These are phyloP conservation scores for Hevea brasiliensis DNA, from an alignment of 345 rosid genomes.

Conservation along the genomic window DNA sequence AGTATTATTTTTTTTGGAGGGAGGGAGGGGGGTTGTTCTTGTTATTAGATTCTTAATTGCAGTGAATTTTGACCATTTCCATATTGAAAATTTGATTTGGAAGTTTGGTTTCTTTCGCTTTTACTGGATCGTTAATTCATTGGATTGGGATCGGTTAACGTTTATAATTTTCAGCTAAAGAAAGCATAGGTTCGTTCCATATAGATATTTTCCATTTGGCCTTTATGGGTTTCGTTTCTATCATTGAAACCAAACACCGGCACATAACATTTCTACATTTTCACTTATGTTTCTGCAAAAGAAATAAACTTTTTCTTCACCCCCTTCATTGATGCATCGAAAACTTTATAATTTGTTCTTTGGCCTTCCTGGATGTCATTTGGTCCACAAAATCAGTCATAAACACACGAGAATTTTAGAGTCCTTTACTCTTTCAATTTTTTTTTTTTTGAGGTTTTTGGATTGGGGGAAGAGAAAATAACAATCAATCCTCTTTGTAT, in stretches of 20 bases:
- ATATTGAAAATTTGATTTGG: not conserved
- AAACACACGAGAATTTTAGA: not conserved
- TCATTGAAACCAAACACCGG: conserved; percentile 1
- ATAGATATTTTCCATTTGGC: conserved; percentile 7
- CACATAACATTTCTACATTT: not conserved
- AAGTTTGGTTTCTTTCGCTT: not conserved
- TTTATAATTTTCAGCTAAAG: not conserved
- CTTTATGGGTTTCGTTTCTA: conserved; percentile 1
- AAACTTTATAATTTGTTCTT: not conserved
- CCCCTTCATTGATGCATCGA: not conserved
- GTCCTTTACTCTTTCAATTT: not conserved
- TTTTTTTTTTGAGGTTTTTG: not conserved
- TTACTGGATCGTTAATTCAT: conserved; percentile 16
- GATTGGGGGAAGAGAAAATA: not conserved
- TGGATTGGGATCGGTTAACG: conserved; percentile 31
- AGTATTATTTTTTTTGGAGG: too few relatives aligned
- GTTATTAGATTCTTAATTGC: conserved; percentile 17
- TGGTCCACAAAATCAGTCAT: conserved; percentile 11
- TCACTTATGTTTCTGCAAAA: not conserved
- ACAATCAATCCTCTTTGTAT: conserved; percentile 4
- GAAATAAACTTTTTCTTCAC: not conserved
- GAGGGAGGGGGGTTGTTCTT: conserved; percentile 1
- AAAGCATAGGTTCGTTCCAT: not conserved
- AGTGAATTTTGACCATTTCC: conserved; percentile 10
- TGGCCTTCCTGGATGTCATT: conserved; percentile 10